A percentile compares a stretch with the other conserved stretches of the same genome.
Evolutionary conservation across 495 filamentous ascomycete genomes (phyloP).

Genomic region (Podospora australis): DNA sequence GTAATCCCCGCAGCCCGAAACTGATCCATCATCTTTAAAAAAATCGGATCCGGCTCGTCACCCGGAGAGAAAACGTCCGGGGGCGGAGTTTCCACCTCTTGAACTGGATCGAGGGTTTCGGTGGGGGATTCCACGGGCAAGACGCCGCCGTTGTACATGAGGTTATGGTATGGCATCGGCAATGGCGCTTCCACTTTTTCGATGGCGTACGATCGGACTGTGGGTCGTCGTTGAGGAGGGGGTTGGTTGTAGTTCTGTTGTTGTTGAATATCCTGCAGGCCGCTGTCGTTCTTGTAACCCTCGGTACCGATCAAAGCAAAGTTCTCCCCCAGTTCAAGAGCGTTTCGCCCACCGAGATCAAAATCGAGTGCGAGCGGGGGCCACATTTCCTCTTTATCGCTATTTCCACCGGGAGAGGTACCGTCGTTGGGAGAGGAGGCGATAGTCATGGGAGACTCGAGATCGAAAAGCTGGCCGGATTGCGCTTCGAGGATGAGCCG

Average conservation of each 20-base stretch:
- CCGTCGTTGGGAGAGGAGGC: background rate
- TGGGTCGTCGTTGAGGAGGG: slow-evolving; percentile 5
- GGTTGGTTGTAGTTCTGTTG: background rate
- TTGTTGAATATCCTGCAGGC: background rate
- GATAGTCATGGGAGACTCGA: slow-evolving; percentile 11
- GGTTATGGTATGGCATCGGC: slow-evolving; percentile 7
- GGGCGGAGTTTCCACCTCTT: slow-evolving; percentile 22
- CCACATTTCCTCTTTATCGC: slow-evolving; percentile 6
- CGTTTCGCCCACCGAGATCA: background rate
- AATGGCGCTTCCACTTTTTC: background rate
- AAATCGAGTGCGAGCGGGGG: slow-evolving; percentile 2
- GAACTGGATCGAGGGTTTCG: slow-evolving; percentile 24
- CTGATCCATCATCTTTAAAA: slow-evolving; percentile 15
- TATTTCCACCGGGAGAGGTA: background rate
- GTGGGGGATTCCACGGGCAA: slow-evolving; percentile 19
- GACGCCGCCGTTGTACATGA: background rate
- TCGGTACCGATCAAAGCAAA: background rate
- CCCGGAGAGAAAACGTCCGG: background rate
- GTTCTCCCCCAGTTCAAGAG: background rate
- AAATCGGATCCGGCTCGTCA: slow-evolving; percentile 4
- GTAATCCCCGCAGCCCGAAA: slow-evolving; percentile 14
- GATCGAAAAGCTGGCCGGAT: slow-evolving; percentile 16
- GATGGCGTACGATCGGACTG: slow-evolving; percentile 19
- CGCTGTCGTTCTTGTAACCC: background rate
- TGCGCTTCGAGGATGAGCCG: slow-evolving; percentile 12